Conservation (phyloP, 2,329 filamentous ascomycete species). For the Pseudogymnoascus sp. region DNA sequence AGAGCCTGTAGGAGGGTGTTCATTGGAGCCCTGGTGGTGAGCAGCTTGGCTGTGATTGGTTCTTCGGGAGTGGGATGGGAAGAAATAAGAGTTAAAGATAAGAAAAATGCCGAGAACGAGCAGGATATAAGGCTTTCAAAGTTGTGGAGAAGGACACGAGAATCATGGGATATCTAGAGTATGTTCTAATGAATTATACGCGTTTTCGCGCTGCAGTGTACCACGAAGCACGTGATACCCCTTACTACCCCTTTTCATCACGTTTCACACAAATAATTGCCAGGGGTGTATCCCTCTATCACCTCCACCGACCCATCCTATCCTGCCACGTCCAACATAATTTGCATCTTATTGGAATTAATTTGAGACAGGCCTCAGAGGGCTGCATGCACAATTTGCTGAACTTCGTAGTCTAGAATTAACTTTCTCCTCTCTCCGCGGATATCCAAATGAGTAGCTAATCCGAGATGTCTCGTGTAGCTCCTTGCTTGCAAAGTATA, state of each 20-base stretch:
- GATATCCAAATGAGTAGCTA: background rate
- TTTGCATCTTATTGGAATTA: background rate
- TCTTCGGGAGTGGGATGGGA: background rate
- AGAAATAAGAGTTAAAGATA: background rate
- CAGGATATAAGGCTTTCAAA: background rate
- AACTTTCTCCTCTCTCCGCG: background rate
- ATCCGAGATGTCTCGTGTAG: background rate
- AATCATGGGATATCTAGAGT: background rate
- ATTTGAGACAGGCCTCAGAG: background rate
- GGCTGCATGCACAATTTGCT: background rate
- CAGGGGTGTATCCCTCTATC: background rate
- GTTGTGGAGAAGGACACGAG: background rate
- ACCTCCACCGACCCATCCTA: background rate
- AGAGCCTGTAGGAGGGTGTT: background rate
- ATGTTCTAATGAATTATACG: background rate
- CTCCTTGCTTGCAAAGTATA: background rate
- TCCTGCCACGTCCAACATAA: background rate
- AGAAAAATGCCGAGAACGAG: background rate
- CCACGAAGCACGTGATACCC: background rate
- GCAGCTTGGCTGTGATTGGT: background rate
- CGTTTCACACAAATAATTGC: background rate
- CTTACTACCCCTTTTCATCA: background rate
- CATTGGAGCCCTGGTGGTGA: background rate
- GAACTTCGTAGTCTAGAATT: background rate
- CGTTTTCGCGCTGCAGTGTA: background rate